Percentiles rank a stretch among this genome's conserved stretches.
Conservation (phyloP, 352 stramenopile species). For the Phytophthora pseudosyringae region DNA sequence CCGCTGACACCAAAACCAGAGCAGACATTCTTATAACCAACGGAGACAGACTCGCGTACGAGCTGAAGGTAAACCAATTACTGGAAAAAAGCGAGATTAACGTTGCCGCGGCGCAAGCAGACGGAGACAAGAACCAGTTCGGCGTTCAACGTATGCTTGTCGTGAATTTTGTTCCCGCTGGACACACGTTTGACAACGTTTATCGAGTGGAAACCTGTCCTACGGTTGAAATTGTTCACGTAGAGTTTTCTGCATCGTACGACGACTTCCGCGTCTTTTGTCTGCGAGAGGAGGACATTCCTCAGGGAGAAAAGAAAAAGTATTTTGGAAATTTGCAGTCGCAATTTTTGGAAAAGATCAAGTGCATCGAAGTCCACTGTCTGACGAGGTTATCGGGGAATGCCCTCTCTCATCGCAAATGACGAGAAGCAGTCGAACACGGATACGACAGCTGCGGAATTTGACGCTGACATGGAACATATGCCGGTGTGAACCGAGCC, state of each 20-base stretch:
- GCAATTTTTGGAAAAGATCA: not conserved
- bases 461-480: no score
- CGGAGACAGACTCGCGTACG: not conserved
- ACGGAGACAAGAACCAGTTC: not conserved
- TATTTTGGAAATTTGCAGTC: not conserved
- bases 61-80: not conserved
- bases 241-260: not conserved
- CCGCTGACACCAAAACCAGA: no score
- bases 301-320: not conserved
- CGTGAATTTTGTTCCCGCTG: not conserved
- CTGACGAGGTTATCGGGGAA: no score
- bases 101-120: not conserved
- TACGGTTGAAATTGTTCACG: not conserved
- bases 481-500: no score
- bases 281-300: not conserved
- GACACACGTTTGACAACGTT: not conserved
- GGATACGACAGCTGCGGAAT: no score
- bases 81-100: not conserved
- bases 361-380: not conserved
- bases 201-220: not conserved
- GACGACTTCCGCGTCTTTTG: not conserved
- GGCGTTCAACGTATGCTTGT: not conserved
- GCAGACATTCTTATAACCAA: not conserved
- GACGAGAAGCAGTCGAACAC: no score
- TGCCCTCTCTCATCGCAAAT: no score